Evolutionary conservation across 1,284 basidiomycete genomes (phyloP).

Genomic region (Puccinia coronata): DNA sequence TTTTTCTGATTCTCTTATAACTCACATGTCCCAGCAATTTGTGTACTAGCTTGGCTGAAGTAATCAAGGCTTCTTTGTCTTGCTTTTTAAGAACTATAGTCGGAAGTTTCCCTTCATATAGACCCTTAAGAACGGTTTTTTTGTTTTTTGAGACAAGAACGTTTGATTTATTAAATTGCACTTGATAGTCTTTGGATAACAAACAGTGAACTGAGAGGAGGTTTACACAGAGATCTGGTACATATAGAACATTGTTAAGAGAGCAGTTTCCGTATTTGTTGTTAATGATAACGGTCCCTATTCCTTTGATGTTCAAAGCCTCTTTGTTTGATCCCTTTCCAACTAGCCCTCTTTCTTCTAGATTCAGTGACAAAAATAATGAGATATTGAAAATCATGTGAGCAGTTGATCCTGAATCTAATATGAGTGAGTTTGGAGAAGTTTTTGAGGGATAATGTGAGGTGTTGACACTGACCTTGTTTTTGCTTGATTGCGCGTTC

Average conservation of each 20-base stretch:
- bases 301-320: background rate
- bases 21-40: background rate
- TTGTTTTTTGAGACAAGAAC: background rate
- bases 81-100: too few relatives aligned
- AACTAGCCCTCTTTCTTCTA: background rate
- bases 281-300: background rate
- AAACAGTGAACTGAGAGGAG: background rate
- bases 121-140: too few relatives aligned
- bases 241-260: background rate
- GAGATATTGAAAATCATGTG: background rate
- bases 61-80: too few relatives aligned
- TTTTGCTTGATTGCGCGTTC: background rate
- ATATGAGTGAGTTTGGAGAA: background rate
- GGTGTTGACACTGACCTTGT: background rate
- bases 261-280: background rate
- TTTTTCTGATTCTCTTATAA: background rate
- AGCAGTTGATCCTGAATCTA: background rate
- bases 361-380: background rate
- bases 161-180: background rate
- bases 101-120: too few relatives aligned
- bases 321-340: background rate
- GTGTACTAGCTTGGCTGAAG: background rate
- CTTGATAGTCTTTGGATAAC: background rate
- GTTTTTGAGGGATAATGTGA: background rate
- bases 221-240: background rate